phyloP scores from a whole-genome alignment of 208 protist species.

The Porcisia hertigi region DNA sequence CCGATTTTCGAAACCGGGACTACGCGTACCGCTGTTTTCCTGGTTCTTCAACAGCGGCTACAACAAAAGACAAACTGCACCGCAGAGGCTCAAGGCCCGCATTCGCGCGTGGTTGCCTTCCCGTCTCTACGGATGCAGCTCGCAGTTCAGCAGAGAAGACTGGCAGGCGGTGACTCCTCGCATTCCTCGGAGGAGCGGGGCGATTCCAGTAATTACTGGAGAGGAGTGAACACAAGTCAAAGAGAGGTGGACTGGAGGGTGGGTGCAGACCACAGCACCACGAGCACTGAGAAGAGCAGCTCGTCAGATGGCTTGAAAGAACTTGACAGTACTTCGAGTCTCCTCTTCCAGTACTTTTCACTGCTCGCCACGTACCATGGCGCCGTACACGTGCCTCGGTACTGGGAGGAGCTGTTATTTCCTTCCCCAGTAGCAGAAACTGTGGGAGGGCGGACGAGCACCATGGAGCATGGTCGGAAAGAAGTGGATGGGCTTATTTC shows the following conservation, averaged over 20 bases:
- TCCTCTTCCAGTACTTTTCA: slow-evolving; percentile 24
- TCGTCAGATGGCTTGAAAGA: neutral
- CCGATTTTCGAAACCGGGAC: too few relatives aligned
- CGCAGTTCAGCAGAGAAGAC: too few relatives aligned
- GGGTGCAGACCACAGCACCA: neutral
- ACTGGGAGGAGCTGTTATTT: slow-evolving; percentile 16
- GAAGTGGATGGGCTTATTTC: neutral
- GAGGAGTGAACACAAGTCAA: neutral
- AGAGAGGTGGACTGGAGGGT: neutral
- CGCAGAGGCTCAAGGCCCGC: neutral
- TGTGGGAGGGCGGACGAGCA: neutral
- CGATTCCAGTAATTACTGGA: neutral
- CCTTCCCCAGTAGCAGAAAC: neutral
- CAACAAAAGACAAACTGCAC: neutral
- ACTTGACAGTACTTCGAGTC: neutral
- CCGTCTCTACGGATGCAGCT: neutral
- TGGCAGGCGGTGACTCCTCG: neutral
- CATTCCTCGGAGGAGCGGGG: neutral
- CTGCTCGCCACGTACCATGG: slow-evolving; percentile 27
- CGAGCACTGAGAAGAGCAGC: neutral
- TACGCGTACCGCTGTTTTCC: too few relatives aligned
- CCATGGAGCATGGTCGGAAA: neutral
- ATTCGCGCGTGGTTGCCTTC: neutral
- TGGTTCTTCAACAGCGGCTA: too few relatives aligned
- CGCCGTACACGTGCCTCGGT: slow-evolving; percentile 13